These are phyloP conservation scores for Acanthochlamys bracteata DNA, from an alignment of 106 monocot genomes.

Conservation along the genomic window DNA sequence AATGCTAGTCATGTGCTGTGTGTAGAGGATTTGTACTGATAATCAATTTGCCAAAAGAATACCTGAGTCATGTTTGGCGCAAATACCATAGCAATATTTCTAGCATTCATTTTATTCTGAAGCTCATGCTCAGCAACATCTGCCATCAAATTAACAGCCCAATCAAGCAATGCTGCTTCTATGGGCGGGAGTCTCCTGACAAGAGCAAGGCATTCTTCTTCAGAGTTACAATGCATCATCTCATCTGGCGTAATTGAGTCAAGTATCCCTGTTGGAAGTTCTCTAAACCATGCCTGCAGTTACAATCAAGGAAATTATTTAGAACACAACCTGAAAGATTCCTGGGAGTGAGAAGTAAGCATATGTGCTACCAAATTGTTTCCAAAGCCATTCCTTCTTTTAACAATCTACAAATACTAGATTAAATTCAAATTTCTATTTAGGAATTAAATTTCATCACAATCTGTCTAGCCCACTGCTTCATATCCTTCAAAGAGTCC, in stretches of 20 bases:
- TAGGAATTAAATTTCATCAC: too few relatives aligned
- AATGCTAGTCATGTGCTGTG: background rate
- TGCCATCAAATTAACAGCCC: slow-evolving; percentile 88
- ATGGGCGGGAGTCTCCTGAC: slow-evolving; percentile 40
- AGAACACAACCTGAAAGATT: background rate
- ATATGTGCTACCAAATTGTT: background rate
- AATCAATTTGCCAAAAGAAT: background rate
- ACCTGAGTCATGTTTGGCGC: slow-evolving; percentile 98
- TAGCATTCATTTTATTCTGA: slow-evolving; percentile 87
- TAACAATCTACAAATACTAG: too few relatives aligned
- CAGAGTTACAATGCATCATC: slow-evolving; percentile 75
- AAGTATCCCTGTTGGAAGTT: slow-evolving; percentile 74
- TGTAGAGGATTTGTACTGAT: background rate
- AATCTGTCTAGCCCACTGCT: too few relatives aligned
- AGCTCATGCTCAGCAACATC: slow-evolving; percentile 68
- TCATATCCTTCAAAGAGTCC: too few relatives aligned
- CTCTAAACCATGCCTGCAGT: slow-evolving; percentile 87
- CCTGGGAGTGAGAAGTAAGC: background rate
- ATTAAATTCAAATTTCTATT: too few relatives aligned
- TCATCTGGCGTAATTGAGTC: slow-evolving; percentile 71
- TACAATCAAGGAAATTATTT: background rate
- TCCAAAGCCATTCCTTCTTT: too few relatives aligned
- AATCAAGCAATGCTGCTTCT: slow-evolving; percentile 72
- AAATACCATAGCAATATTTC: slow-evolving; percentile 91
- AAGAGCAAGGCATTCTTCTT: slow-evolving; percentile 63